Percentiles rank a stretch among this genome's conserved stretches.
Conservation (phyloP, 2,329 filamentous ascomycete species). For the Sporothrix brasiliensis region DNA sequence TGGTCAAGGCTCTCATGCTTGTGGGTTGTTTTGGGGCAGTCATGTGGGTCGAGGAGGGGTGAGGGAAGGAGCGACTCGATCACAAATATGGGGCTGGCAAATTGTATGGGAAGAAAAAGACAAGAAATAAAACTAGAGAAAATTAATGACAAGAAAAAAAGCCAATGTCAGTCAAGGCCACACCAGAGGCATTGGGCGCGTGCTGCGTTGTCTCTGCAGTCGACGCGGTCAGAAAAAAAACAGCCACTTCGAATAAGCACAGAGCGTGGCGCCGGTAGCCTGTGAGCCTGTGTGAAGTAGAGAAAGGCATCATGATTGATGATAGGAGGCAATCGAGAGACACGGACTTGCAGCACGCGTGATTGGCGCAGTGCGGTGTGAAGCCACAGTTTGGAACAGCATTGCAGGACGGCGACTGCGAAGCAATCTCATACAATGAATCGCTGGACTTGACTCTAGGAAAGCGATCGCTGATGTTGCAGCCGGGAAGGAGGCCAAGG, state of each 20-base stretch:
- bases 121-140: neutral
- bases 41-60: conserved; percentile 21
- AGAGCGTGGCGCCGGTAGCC: neutral
- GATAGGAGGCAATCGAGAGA: neutral
- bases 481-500: conserved; percentile 10
- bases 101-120: conserved; percentile 5
- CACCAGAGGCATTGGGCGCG: conserved; percentile 1
- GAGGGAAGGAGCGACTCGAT: conserved; percentile 15
- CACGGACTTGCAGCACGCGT: neutral
- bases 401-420: neutral
- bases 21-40: neutral
- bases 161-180: neutral
- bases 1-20: conserved; percentile 10
- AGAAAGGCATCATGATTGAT: neutral
- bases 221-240: conserved; percentile 1
- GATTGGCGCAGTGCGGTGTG: conserved; percentile 4
- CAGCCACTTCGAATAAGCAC: neutral
- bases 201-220: conserved; percentile 2
- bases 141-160: neutral
- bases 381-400: conserved; percentile 16
- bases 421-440: neutral
- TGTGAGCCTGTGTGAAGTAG: neutral
- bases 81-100: conserved; percentile 19
- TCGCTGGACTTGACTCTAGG: neutral
- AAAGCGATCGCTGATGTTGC: conserved; percentile 8